phyloP scores from a whole-genome alignment of 768 basidiomycete species.

The Tubosaeta brunneosetosa region DNA sequence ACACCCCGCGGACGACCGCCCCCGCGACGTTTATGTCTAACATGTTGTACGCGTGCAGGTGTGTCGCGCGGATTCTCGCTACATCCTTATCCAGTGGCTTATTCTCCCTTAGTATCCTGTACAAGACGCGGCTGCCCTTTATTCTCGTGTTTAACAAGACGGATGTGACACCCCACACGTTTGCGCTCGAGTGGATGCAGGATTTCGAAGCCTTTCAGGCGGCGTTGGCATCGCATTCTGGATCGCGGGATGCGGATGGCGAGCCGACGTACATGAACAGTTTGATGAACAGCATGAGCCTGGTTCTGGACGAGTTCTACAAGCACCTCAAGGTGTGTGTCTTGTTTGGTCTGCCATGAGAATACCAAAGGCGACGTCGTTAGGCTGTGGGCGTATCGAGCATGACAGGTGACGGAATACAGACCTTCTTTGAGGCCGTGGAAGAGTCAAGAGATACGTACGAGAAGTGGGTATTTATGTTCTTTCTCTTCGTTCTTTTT shows the following conservation, averaged over 20 bases:
- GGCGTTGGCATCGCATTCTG: conserved; percentile 69
- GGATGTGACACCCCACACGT: conserved; percentile 84
- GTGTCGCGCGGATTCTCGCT: conserved; percentile 1
- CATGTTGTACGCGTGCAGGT: conserved; percentile 99
- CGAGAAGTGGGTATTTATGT: conserved; percentile 56
- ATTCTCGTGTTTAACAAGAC: conserved; percentile 99
- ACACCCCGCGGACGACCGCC: conserved; percentile 89
- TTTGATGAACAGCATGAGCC: conserved; percentile 98
- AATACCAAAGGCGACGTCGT: neutral
- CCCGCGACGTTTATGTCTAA: conserved; percentile 99
- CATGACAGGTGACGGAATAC: conserved; percentile 90
- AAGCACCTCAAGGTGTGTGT: conserved; percentile 79
- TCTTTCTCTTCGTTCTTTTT: neutral
- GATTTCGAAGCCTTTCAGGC: conserved; percentile 96
- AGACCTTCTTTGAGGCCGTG: conserved; percentile 89
- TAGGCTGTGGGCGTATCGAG: conserved; percentile 96
- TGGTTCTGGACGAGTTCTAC: conserved; percentile 98
- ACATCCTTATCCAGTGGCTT: neutral
- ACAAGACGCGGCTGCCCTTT: conserved; percentile 97
- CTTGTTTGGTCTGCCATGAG: neutral
- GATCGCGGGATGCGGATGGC: conserved; percentile 70
- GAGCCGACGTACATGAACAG: conserved; percentile 98
- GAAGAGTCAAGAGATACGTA: conserved; percentile 86
- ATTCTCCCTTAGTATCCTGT: conserved; percentile 65
- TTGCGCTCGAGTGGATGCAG: conserved; percentile 96